A percentile compares a stretch with the other conserved stretches of the same genome.
phyloP scores from a whole-genome alignment of 352 stramenopile genomes.

The Phytophthora kernoviae region DNA sequence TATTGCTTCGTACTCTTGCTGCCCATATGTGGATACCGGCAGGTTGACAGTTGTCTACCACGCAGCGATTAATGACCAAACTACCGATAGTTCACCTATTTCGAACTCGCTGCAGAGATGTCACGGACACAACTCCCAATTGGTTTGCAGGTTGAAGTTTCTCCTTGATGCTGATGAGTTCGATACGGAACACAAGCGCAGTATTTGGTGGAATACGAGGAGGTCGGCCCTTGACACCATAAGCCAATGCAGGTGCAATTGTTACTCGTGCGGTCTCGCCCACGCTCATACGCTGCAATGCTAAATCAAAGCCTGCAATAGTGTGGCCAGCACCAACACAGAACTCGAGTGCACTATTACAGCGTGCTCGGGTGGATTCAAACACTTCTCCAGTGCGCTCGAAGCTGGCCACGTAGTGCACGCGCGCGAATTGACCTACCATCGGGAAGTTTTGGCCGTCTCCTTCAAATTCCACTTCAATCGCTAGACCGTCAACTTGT shows the following conservation, averaged over 20 bases:
- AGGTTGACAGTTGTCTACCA: too few relatives aligned
- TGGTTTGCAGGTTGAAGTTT: conserved; percentile 49
- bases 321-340: conserved; percentile 71
- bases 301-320: conserved; percentile 74
- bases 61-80: too few relatives aligned
- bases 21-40: too few relatives aligned
- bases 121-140: conserved; percentile 11
- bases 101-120: conserved; percentile 23
- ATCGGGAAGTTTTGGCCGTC: conserved; percentile 62
- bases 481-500: conserved; percentile 47
- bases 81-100: conserved; percentile 19
- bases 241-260: conserved; percentile 66
- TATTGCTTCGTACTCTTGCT: too few relatives aligned
- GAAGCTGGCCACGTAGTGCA: conserved; percentile 75
- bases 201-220: conserved; percentile 73
- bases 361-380: conserved; percentile 66
- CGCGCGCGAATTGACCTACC: conserved; percentile 66
- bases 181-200: conserved; percentile 79
- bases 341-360: conserved; percentile 63
- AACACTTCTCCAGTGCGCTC: conserved; percentile 56
- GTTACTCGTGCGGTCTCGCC: conserved; percentile 73
- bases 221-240: conserved; percentile 69
- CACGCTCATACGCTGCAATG: conserved; percentile 75
- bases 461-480: conserved; percentile 62
- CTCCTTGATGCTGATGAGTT: conserved; percentile 83